phyloP scores from a whole-genome alignment of 2,329 filamentous ascomycete genomes.

The Intubia oerlemansii region DNA sequence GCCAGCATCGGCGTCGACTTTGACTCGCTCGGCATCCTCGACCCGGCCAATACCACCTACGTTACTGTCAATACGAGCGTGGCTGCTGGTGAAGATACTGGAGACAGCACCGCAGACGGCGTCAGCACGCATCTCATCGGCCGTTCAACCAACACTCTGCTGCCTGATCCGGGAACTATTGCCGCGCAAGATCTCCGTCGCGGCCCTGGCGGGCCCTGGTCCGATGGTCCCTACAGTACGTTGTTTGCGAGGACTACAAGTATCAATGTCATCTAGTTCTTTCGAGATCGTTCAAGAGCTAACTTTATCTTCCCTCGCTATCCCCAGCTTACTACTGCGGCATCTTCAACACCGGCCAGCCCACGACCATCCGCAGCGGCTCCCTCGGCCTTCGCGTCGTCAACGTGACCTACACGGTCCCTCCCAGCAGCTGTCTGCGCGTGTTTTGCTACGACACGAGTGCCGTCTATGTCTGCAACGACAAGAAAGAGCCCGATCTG shows the following conservation, averaged over 20 bases:
- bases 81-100: too few relatives aligned
- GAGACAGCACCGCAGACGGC: too few relatives aligned
- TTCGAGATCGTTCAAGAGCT: too few relatives aligned
- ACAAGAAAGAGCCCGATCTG: not conserved
- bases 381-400: slow-evolving; percentile 1
- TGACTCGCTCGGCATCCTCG: too few relatives aligned
- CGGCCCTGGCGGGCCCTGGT: slow-evolving; percentile 6
- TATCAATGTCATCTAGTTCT: too few relatives aligned
- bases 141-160: too few relatives aligned
- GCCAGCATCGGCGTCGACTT: too few relatives aligned
- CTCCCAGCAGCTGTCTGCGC: slow-evolving; percentile 3
- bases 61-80: too few relatives aligned
- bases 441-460: slow-evolving; percentile 7
- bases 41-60: too few relatives aligned
- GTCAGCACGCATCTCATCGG: too few relatives aligned
- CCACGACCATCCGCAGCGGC: slow-evolving; percentile 1
- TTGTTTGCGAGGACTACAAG: too few relatives aligned
- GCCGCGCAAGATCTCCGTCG: not conserved
- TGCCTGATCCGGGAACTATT: slow-evolving; percentile 3
- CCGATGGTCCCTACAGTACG: slow-evolving; percentile 6
- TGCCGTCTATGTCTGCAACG: slow-evolving; percentile 7
- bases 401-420: slow-evolving; percentile 1
- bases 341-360: slow-evolving; percentile 6
- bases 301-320: too few relatives aligned
- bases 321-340: slow-evolving; percentile 7